A percentile compares a stretch with the other conserved stretches of the same genome.
These are phyloP conservation scores for Leccinum pachyderme DNA, from an alignment of 1,284 basidiomycete genomes.

Conservation along the genomic window DNA sequence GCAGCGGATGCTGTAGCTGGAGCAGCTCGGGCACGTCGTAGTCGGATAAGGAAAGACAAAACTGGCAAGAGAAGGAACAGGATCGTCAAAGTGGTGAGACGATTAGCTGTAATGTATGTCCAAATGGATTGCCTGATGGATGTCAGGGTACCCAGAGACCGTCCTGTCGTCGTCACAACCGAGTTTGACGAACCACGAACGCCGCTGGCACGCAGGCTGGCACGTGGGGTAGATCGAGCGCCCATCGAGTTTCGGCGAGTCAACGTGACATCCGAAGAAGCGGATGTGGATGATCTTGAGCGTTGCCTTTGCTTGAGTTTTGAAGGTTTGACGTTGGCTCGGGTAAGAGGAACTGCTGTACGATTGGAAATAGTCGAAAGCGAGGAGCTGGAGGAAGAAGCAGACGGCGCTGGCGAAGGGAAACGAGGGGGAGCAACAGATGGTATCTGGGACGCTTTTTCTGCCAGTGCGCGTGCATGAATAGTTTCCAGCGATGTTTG, in stretches of 20 bases:
- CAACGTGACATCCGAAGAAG: slow-evolving; percentile 27
- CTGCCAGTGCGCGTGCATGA: slow-evolving; percentile 15
- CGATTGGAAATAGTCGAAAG: slow-evolving; percentile 57
- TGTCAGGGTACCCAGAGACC: slow-evolving; percentile 44
- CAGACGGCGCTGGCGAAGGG: slow-evolving; percentile 33
- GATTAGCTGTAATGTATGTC: slow-evolving; percentile 47
- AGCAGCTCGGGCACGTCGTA: slow-evolving; percentile 37
- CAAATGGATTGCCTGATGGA: slow-evolving; percentile 46
- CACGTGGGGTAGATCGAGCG: slow-evolving; percentile 9
- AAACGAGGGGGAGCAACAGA: slow-evolving; percentile 21
- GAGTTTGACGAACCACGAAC: slow-evolving; percentile 24
- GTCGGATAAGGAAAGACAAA: slow-evolving; percentile 54
- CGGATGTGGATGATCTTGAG: slow-evolving; percentile 24
- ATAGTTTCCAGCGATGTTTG: slow-evolving; percentile 37
- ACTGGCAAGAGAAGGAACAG: slow-evolving; percentile 62
- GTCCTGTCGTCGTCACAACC: slow-evolving; percentile 22
- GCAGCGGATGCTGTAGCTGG: slow-evolving; percentile 39
- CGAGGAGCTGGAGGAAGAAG: slow-evolving; percentile 52
- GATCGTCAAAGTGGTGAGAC: slow-evolving; percentile 48
- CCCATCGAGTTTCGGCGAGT: slow-evolving; percentile 18
- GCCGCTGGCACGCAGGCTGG: slow-evolving; percentile 22
- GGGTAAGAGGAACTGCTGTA: slow-evolving; percentile 47
- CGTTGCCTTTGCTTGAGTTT: slow-evolving; percentile 22
- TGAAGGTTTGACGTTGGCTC: slow-evolving; percentile 12
- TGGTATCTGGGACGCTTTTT: slow-evolving; percentile 11